These are phyloP conservation scores for Scutellaria minor DNA, from an alignment of 257 asterid genomes.

Conservation along the genomic window DNA sequence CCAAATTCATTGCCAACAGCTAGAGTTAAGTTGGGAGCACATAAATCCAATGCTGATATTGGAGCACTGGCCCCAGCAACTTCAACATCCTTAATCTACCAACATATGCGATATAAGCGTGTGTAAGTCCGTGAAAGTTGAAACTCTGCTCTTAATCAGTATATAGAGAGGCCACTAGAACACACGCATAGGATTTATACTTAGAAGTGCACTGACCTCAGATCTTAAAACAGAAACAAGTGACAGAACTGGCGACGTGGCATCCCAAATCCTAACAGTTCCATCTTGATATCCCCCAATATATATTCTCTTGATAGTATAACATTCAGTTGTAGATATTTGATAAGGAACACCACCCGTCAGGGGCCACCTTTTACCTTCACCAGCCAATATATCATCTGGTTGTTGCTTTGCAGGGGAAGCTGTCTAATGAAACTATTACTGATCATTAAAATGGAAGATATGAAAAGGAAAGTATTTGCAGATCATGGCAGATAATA, in stretches of 20 bases:
- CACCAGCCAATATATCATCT: slow-evolving; percentile 40
- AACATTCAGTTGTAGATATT: slow-evolving; percentile 51
- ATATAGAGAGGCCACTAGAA: slow-evolving; percentile 16
- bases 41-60: slow-evolving; percentile 75
- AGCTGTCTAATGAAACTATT: slow-evolving; percentile 60
- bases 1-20: slow-evolving; percentile 90
- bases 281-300: slow-evolving; percentile 96
- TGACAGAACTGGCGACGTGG: slow-evolving; percentile 74
- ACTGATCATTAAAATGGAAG: slow-evolving; percentile 41
- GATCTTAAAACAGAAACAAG: slow-evolving; percentile 56
- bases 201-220: slow-evolving; percentile 60
- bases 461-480: background rate
- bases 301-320: slow-evolving; percentile 63
- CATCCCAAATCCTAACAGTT: slow-evolving; percentile 86
- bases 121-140: slow-evolving; percentile 21
- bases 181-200: slow-evolving; percentile 27
- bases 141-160: slow-evolving; percentile 26
- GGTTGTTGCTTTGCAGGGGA: slow-evolving; percentile 50
- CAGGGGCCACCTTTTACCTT: slow-evolving; percentile 72
- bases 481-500: slow-evolving; percentile 34
- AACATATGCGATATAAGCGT: slow-evolving; percentile 34
- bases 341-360: slow-evolving; percentile 73
- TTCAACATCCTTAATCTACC: slow-evolving; percentile 59
- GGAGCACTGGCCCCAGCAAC: slow-evolving; percentile 64
- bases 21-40: slow-evolving; percentile 58